A percentile compares a stretch with the other conserved stretches of the same genome.
phyloP scores from a whole-genome alignment of 768 basidiomycete species.

The Boletales sp. region DNA sequence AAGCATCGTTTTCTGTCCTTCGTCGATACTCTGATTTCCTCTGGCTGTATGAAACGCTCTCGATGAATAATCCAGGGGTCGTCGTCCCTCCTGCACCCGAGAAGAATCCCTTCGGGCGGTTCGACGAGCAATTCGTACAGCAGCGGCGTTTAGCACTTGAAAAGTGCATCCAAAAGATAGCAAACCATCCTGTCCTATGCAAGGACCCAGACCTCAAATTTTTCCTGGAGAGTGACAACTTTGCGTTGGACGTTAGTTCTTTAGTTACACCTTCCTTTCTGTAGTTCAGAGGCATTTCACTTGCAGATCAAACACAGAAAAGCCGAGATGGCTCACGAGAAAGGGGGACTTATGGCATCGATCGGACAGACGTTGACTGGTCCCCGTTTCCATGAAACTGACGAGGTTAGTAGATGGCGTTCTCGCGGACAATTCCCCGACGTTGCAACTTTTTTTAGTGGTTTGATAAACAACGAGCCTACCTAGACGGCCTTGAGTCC shows the following conservation, averaged over 20 bases:
- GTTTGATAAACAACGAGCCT: slow-evolving; percentile 85
- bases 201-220: slow-evolving; percentile 85
- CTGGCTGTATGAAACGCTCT: slow-evolving; percentile 90
- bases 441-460: slow-evolving; percentile 49
- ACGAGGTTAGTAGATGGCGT: slow-evolving; percentile 53
- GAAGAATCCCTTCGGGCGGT: slow-evolving; percentile 90
- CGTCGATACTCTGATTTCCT: slow-evolving; percentile 98
- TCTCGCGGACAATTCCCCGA: neutral
- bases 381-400: slow-evolving; percentile 82
- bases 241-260: slow-evolving; percentile 76
- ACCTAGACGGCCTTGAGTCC: slow-evolving; percentile 86
- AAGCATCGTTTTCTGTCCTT: slow-evolving; percentile 86
- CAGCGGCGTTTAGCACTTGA: slow-evolving; percentile 82
- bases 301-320: slow-evolving; percentile 83
- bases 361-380: slow-evolving; percentile 78
- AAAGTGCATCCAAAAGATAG: slow-evolving; percentile 89
- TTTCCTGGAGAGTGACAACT: slow-evolving; percentile 92
- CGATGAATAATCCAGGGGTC: slow-evolving; percentile 90
- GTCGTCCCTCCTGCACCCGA: slow-evolving; percentile 96
- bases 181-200: slow-evolving; percentile 84
- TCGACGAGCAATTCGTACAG: slow-evolving; percentile 88
- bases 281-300: neutral
- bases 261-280: neutral
- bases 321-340: slow-evolving; percentile 70
- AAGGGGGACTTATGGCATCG: slow-evolving; percentile 79